These are phyloP conservation scores for Davidsoniella eucalypti DNA, from an alignment of 2,329 filamentous ascomycete genomes.

Conservation along the genomic window DNA sequence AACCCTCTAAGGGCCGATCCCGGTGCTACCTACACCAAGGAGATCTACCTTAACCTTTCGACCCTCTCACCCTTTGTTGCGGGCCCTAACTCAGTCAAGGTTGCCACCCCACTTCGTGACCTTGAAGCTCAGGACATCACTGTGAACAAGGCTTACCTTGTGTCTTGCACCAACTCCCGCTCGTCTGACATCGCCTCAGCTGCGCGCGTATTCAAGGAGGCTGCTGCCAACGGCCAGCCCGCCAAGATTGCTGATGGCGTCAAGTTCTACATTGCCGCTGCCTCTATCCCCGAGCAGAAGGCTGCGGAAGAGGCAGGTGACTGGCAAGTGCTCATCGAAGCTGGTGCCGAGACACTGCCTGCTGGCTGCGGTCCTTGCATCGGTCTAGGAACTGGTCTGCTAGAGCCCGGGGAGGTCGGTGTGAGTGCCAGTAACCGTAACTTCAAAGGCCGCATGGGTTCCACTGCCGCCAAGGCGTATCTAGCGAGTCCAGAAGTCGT, in stretches of 20 bases:
- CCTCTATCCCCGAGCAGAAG: conserved; percentile 61
- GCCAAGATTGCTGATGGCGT: conserved; percentile 62
- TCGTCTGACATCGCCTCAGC: conserved; percentile 68
- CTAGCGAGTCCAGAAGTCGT: conserved; percentile 82
- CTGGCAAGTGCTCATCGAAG: conserved; percentile 69
- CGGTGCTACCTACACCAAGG: conserved; percentile 67
- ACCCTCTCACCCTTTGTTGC: conserved; percentile 72
- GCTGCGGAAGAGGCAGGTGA: conserved; percentile 65
- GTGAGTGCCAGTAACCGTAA: conserved; percentile 76
- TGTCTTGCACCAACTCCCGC: conserved; percentile 79
- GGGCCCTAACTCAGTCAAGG: conserved; percentile 82
- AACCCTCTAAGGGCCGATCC: conserved; percentile 55
- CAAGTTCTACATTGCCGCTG: conserved; percentile 78
- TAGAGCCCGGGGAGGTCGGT: conserved; percentile 74
- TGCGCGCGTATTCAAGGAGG: conserved; percentile 70
- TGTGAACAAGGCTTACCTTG: conserved; percentile 64
- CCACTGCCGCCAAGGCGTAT: conserved; percentile 63
- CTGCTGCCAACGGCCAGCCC: conserved; percentile 44
- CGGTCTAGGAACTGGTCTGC: conserved; percentile 58
- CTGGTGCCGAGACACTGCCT: conserved; percentile 57
- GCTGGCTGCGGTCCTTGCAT: conserved; percentile 76
- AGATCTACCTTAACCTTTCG: conserved; percentile 64
- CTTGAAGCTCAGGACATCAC: conserved; percentile 59
- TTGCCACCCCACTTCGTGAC: conserved; percentile 60
- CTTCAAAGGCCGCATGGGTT: conserved; percentile 84